phyloP scores from a whole-genome alignment of 371 early-diverging fungal species.

The Actinomortierella wolfii region DNA sequence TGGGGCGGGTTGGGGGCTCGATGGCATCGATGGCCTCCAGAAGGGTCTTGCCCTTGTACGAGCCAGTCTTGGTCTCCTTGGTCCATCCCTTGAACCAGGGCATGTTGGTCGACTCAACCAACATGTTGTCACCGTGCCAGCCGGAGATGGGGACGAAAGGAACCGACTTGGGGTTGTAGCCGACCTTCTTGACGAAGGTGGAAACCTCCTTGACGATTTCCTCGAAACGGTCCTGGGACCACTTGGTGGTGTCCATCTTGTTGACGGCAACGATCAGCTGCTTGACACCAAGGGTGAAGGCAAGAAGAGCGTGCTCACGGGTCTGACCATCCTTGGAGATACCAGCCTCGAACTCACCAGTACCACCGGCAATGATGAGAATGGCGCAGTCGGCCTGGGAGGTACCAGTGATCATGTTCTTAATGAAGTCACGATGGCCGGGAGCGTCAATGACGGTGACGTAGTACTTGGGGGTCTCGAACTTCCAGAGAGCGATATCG shows the following conservation, averaged over 20 bases:
- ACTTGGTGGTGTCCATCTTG: conserved; percentile 99
- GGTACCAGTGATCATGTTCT: conserved; percentile 99
- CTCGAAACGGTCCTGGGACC: conserved; percentile 92
- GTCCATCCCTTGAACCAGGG: conserved; percentile 97
- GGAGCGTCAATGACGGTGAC: conserved; percentile 98
- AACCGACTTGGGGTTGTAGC: conserved; percentile 90
- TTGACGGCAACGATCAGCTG: conserved; percentile 98
- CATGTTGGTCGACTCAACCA: conserved; percentile 92
- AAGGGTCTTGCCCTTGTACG: conserved; percentile 85
- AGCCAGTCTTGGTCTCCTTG: conserved; percentile 87
- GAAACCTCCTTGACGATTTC: conserved; percentile 95
- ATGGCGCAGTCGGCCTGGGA: conserved; percentile 98
- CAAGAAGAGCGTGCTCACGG: conserved; percentile 99
- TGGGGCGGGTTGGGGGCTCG: conserved; percentile 89
- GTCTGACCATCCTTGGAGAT: conserved; percentile 99
- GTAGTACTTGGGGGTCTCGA: conserved; percentile 95
- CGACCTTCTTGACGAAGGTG: conserved; percentile 94
- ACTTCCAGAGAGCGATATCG: conserved; percentile 96
- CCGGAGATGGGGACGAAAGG: conserved; percentile 97
- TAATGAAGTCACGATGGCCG: conserved; percentile 99
- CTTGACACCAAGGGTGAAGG: conserved; percentile 96
- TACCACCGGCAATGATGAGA: conserved; percentile 94
- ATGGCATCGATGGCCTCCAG: conserved; percentile 94
- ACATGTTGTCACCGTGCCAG: conserved; percentile 98
- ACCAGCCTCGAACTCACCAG: conserved; percentile 99